A percentile compares a stretch with the other conserved stretches of the same genome.
phyloP scores from a whole-genome alignment of 2,329 filamentous ascomycete species.

The Helotiales sp. region DNA sequence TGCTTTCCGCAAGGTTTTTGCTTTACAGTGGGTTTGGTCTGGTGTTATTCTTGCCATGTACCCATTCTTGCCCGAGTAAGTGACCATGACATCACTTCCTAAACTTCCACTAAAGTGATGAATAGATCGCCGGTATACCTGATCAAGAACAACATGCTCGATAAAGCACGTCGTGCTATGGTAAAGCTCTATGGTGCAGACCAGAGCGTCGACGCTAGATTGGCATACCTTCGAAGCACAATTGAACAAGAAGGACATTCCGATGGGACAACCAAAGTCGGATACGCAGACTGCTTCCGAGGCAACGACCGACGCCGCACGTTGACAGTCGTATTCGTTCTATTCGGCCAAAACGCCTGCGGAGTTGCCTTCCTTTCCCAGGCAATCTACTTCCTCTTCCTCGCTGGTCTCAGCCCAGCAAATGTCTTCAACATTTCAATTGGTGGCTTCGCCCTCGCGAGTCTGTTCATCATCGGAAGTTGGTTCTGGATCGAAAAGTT shows the following conservation, averaged over 20 bases:
- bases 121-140: neutral
- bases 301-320: slow-evolving; percentile 44
- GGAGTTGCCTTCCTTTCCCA: slow-evolving; percentile 30
- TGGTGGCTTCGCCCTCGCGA: slow-evolving; percentile 31
- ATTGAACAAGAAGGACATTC: slow-evolving; percentile 20
- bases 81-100: neutral
- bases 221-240: slow-evolving; percentile 25
- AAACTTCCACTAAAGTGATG: neutral
- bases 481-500: slow-evolving; percentile 59
- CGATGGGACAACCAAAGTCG: slow-evolving; percentile 17
- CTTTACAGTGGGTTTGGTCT: slow-evolving; percentile 32
- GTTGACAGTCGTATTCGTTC: slow-evolving; percentile 45
- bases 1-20: slow-evolving; percentile 31
- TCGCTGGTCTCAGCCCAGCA: slow-evolving; percentile 28
- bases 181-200: slow-evolving; percentile 19
- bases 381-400: slow-evolving; percentile 34
- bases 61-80: slow-evolving; percentile 26
- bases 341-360: slow-evolving; percentile 36
- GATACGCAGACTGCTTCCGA: slow-evolving; percentile 44
- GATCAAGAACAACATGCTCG: neutral
- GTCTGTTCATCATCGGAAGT: slow-evolving; percentile 26
- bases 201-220: slow-evolving; percentile 24
- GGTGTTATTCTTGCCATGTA: slow-evolving; percentile 13
- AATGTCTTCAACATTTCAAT: slow-evolving; percentile 33
- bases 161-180: neutral